Base-by-base conservation (phyloP, 192 early-diverging fungal genomes). In the Coemansia guatemalensis region DNA sequence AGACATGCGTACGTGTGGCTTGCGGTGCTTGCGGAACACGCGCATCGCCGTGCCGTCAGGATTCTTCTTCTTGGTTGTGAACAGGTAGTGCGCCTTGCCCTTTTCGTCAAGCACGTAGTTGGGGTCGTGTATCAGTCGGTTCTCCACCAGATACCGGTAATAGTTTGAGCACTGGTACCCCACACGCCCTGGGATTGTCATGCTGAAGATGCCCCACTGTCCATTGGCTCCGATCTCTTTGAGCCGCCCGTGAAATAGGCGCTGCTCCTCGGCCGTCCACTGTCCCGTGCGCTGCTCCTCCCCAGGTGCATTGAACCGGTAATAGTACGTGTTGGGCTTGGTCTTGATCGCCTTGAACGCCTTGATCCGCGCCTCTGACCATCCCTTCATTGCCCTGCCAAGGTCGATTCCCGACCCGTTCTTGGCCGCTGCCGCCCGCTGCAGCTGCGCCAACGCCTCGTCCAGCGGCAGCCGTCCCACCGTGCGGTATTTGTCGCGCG, bases 121-220 rank as follows among this genome's bases (percentile, higher is more conserved):
- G 2, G 90, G 88, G 72, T 98, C 95, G 61, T 87, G 75, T 50
- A 96, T 87, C 63, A 95, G 87, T 20, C 90, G 88, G 48, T 89
- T 91, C 72, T 95, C 92, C 17, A 98, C 85, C 50, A 98, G 81
- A 48, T 90, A 78, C 27, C 95, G 88, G 75, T 98, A 98, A 78
- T 95, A 98, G 82, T 96, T 98, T 24, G 95, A 95, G 73, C 95
- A 98, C 89, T 97, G 95, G 73, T 98, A 98, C 12, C 95, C 95
- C 35, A 98, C 95, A 49, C 95, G 87, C 24, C 95, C 95, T 12
- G 95, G 94, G 39, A 98, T 92, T 5, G 90, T 85, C 89, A 95
- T 95, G 24, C 93, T 94, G 74, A 98, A 98, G 47, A 96, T 88
- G 25, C 95, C 95, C 95, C 95, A 98, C 73, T 98, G 95, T 9